phyloP scores from a whole-genome alignment of 495 filamentous ascomycete species.

The Thozetella sp. region DNA sequence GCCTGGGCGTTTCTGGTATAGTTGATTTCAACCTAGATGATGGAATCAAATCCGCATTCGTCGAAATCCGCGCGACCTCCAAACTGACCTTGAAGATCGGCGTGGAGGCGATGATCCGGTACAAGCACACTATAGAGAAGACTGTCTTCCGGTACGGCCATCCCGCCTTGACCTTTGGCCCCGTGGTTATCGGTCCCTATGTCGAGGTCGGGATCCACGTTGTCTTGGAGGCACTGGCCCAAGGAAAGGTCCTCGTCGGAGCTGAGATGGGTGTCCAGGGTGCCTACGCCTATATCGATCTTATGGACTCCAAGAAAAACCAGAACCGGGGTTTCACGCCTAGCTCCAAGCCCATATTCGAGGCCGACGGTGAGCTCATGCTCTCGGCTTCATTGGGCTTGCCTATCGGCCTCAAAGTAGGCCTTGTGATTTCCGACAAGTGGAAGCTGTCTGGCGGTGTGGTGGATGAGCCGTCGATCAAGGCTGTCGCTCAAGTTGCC shows the following conservation, averaged over 20 bases:
- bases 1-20: no score
- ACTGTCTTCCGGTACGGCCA: slow-evolving; percentile 9
- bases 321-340: slow-evolving; percentile 7
- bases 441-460: slow-evolving; percentile 39
- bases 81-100: slow-evolving; percentile 10
- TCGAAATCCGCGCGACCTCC: slow-evolving; percentile 6
- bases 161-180: slow-evolving; percentile 8
- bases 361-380: slow-evolving; percentile 16
- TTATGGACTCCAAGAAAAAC: not conserved
- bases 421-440: slow-evolving; percentile 12
- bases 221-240: slow-evolving; percentile 7
- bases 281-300: slow-evolving; percentile 9
- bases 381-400: slow-evolving; percentile 12
- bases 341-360: slow-evolving; percentile 14
- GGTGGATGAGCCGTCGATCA: slow-evolving; percentile 32
- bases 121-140: slow-evolving; percentile 2
- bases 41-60: no score
- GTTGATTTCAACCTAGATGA: no score
- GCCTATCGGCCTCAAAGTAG: slow-evolving; percentile 13
- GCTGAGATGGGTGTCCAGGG: slow-evolving; percentile 11
- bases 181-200: slow-evolving; percentile 11
- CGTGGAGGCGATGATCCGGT: slow-evolving; percentile 10
- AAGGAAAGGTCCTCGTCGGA: slow-evolving; percentile 9
- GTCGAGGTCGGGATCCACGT: slow-evolving; percentile 6
- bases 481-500: slow-evolving; percentile 12